Evolutionary conservation across 306 rosid genomes (phyloP).

Genomic region (Castanea sativa): DNA sequence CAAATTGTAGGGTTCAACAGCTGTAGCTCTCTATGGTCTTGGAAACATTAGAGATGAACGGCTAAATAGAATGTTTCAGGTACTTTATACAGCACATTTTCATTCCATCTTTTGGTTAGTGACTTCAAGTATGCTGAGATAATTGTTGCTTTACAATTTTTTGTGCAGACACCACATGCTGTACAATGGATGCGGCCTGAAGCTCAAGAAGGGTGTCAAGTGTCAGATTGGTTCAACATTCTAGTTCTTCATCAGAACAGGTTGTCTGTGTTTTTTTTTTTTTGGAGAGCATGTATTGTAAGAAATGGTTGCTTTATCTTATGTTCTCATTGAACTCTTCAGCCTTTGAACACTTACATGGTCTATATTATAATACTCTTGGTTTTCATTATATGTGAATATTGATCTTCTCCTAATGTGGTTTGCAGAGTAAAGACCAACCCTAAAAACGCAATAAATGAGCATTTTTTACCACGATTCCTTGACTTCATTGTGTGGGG

Average conservation of each 20-base stretch:
- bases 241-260: constrained; percentile 99
- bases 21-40: constrained; percentile 92
- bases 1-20: constrained; percentile 80
- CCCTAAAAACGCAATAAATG: constrained; percentile 98
- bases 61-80: constrained; percentile 99
- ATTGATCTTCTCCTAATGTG: constrained; percentile 25
- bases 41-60: constrained; percentile 98
- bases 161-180: constrained; percentile 95
- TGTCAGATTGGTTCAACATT: constrained; percentile 95
- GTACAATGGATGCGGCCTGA: constrained; percentile 98
- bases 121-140: constrained; percentile 21
- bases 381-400: constrained; percentile 20
- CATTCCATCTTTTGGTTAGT: constrained; percentile 19
- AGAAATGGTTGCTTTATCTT: constrained; percentile 18
- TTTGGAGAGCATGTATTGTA: constrained; percentile 10
- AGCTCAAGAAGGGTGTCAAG: constrained; percentile 78
- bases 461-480: constrained; percentile 91
- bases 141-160: constrained; percentile 17
- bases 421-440: constrained; percentile 86
- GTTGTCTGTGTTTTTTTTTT: constrained; percentile 37
- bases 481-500: constrained; percentile 99
- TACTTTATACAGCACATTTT: constrained; percentile 27
- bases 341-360: constrained; percentile 13
- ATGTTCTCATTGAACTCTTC: constrained; percentile 1
- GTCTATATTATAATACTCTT: constrained; percentile 11